A percentile compares a stretch with the other conserved stretches of the same genome.
Evolutionary conservation across 1,139 yeast genomes (phyloP).

Genomic region (Trichomonascaceae sp.): DNA sequence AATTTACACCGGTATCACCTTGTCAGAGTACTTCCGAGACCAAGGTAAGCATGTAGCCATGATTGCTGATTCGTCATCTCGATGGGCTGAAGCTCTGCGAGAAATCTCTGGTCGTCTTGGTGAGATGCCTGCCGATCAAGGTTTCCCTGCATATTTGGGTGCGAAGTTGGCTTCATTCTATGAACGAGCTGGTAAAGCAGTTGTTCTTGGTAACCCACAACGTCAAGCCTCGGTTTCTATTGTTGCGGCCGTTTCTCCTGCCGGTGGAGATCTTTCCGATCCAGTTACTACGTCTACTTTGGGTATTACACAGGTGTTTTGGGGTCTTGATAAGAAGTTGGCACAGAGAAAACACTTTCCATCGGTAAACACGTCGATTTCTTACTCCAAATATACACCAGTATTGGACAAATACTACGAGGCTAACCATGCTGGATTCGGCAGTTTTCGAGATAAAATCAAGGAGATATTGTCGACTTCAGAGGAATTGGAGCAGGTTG

Average conservation of each 20-base stretch:
- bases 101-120: conserved; percentile 99
- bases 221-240: conserved; percentile 96
- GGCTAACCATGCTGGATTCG: conserved; percentile 82
- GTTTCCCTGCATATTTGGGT: conserved; percentile 99
- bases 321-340: conserved; percentile 98
- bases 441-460: conserved; percentile 80
- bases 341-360: conserved; percentile 99
- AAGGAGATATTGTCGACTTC: conserved; percentile 93
- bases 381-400: conserved; percentile 92
- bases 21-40: conserved; percentile 98
- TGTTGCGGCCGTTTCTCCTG: conserved; percentile 99
- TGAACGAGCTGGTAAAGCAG: conserved; percentile 98
- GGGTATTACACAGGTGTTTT: conserved; percentile 98
- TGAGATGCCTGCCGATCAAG: conserved; percentile 99
- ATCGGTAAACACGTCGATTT: conserved; percentile 89
- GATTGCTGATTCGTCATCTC: conserved; percentile 99
- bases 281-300: conserved; percentile 97
- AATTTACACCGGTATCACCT: conserved; percentile 95
- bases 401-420: conserved; percentile 84
- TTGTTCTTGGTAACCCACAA: conserved; percentile 92
- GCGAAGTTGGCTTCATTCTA: conserved; percentile 97
- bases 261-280: conserved; percentile 99
- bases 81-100: conserved; percentile 99
- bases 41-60: conserved; percentile 98
- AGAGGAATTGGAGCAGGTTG: conserved; percentile 98